Evolutionary conservation across 192 early-diverging fungal genomes (phyloP), one percentile per base, ranked within the genome.

Genomic region (Rhizophagus sp.): DNA sequence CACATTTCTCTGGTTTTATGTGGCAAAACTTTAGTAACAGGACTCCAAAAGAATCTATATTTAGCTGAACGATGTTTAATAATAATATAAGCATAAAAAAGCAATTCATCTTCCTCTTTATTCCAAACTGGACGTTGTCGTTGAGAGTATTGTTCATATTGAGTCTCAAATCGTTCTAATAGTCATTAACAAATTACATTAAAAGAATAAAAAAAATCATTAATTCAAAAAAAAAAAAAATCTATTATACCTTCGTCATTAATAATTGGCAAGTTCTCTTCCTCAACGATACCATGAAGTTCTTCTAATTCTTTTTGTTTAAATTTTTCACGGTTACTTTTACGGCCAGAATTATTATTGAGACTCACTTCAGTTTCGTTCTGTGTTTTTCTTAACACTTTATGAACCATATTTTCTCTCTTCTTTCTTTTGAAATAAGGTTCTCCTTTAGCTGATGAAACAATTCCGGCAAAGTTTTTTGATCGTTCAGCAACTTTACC

Each of bases 1-100:
- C 80, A 81, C 50, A 78, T 81, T 19, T 81, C 80, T 24, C 70
- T 81, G 12, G 80, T 62, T 69, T 72, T 66, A 25, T 78, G 10
- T 19, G 80, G 80, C 25, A 81, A 67, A 4, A 81, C 64, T 67
- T 78, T 75, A 24, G 50, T 62, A 34, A 65, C 62, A 69, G 75
- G 62, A 47, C 78, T 76, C 80, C 80, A 81, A n/a, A 81, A 36
- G 24, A 81, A 81, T 19, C 80, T 66, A 15, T 47, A 36, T 39
- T 75, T 77, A 27, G 34, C 41, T 44, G 80, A 52, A n/a, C 80
- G 80, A 77, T 50, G 17, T 61, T 57, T 62, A 9, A 81, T 41
- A 69, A 81, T 81, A 4, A 69, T 76, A 64, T 81, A 81, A 12
- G 76, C 49, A 33, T 78, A 27, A 27, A 81, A 17, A 61, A 81